phyloP scores from a whole-genome alignment of 1,284 basidiomycete species.

The Phaffia rhodozyma region DNA sequence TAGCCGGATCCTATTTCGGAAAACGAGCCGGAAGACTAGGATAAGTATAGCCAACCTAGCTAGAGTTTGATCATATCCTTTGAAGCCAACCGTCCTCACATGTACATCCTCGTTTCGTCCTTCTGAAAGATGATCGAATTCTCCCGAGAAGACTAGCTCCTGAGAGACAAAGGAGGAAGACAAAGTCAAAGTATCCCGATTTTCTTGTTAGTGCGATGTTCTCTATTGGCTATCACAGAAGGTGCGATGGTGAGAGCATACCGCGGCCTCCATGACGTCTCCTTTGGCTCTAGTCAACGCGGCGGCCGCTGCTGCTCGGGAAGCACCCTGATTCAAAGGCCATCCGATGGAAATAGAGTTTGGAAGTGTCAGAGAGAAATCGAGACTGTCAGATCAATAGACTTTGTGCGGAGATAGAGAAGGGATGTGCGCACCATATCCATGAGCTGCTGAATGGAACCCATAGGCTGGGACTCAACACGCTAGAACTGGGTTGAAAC shows the following conservation, averaged over 20 bases:
- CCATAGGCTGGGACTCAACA: no score
- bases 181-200: no score
- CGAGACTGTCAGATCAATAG: background rate
- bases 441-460: constrained; percentile 23
- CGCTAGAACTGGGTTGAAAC: no score
- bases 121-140: constrained; percentile 52
- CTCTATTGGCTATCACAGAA: no score
- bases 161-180: constrained; percentile 10
- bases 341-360: background rate
- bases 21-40: no score
- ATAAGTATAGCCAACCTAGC: no score
- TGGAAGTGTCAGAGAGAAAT: background rate
- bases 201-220: no score
- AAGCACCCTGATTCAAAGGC: constrained; percentile 51
- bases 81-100: no score
- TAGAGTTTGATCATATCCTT: no score
- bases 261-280: constrained; percentile 82
- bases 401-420: background rate
- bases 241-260: constrained; percentile 25
- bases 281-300: constrained; percentile 57
- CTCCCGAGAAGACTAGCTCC: constrained; percentile 46
- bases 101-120: constrained; percentile 39
- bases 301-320: constrained; percentile 57
- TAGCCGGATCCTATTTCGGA: no score
- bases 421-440: constrained; percentile 22